phyloP scores from a whole-genome alignment of 2,329 filamentous ascomycete species.

The Pyrenochaeta sp. region DNA sequence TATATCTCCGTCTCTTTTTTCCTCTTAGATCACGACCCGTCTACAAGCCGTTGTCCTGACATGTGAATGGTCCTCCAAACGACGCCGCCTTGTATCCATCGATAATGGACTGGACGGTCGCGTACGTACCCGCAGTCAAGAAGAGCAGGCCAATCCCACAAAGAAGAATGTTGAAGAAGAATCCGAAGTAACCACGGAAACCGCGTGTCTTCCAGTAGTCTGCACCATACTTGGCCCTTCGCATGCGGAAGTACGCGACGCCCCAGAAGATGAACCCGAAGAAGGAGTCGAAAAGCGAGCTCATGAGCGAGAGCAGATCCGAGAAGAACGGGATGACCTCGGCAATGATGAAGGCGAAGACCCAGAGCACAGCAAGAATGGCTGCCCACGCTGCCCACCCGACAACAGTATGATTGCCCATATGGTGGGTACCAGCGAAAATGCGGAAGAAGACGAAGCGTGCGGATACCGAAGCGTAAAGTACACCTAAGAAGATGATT shows the following conservation, averaged over 20 bases:
- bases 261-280: conserved; percentile 98
- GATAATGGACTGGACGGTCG: conserved; percentile 74
- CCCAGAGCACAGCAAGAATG: conserved; percentile 79
- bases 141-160: conserved; percentile 82
- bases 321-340: conserved; percentile 95
- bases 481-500: conserved; percentile 86
- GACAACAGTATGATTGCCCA: conserved; percentile 79
- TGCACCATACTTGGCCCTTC: conserved; percentile 67
- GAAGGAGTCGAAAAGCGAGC: conserved; percentile 90
- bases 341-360: conserved; percentile 90
- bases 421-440: conserved; percentile 81
- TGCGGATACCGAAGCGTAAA: conserved; percentile 89
- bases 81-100: conserved; percentile 71
- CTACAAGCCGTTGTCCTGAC: conserved; percentile 71
- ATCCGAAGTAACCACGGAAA: conserved; percentile 61
- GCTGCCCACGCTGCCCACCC: conserved; percentile 82
- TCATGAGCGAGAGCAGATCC: conserved; percentile 77
- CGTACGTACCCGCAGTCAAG: conserved; percentile 81
- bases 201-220: conserved; percentile 63
- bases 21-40: not conserved
- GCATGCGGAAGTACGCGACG: conserved; percentile 80
- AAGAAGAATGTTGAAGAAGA: conserved; percentile 75
- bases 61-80: conserved; percentile 79
- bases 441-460: conserved; percentile 92
- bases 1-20: not conserved